Percentiles rank a stretch among this genome's conserved stretches.
Evolutionary conservation across 2,329 filamentous ascomycete genomes (phyloP).

Genomic region (Stemphylium lycopersici): DNA sequence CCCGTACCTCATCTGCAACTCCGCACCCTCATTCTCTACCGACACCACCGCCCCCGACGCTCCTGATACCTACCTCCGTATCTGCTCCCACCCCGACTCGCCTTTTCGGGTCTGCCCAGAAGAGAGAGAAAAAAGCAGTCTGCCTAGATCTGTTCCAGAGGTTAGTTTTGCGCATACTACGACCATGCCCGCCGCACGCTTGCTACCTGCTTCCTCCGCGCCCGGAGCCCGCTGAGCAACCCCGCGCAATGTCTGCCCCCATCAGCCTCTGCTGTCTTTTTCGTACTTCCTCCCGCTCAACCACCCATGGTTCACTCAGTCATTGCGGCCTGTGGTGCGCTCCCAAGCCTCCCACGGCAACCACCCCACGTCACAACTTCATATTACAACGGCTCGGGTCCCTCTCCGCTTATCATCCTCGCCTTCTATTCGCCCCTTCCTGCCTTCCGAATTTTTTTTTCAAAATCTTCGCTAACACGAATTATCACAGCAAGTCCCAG

Average conservation of each 20-base stretch:
- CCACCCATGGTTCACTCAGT: conserved; percentile 3
- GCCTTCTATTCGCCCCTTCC: background rate
- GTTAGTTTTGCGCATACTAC: conserved; percentile 32
- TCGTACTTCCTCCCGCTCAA: conserved; percentile 1
- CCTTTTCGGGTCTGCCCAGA: conserved; percentile 2
- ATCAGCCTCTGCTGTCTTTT: conserved; percentile 5
- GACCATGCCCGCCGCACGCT: conserved; percentile 18
- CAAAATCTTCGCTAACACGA: conserved; percentile 21
- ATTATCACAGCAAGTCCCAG: conserved; percentile 18
- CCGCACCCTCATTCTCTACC: conserved; percentile 18
- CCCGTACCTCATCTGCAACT: conserved; percentile 21
- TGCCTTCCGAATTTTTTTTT: background rate
- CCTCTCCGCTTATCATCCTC: background rate
- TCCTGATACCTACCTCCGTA: conserved; percentile 9
- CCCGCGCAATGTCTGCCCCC: conserved; percentile 6
- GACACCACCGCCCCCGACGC: conserved; percentile 18
- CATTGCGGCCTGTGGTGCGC: conserved; percentile 8
- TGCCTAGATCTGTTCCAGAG: conserved; percentile 24
- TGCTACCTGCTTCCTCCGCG: conserved; percentile 19
- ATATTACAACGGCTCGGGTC: conserved; percentile 2
- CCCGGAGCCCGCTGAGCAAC: conserved; percentile 19
- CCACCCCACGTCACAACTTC: conserved; percentile 6
- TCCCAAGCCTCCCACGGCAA: background rate
- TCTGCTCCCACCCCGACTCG: conserved; percentile 1
- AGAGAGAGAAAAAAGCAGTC: conserved; percentile 14